Evolutionary conservation across 2,329 filamentous ascomycete genomes (phyloP).

Genomic region (Simplicillium aogashimaense): DNA sequence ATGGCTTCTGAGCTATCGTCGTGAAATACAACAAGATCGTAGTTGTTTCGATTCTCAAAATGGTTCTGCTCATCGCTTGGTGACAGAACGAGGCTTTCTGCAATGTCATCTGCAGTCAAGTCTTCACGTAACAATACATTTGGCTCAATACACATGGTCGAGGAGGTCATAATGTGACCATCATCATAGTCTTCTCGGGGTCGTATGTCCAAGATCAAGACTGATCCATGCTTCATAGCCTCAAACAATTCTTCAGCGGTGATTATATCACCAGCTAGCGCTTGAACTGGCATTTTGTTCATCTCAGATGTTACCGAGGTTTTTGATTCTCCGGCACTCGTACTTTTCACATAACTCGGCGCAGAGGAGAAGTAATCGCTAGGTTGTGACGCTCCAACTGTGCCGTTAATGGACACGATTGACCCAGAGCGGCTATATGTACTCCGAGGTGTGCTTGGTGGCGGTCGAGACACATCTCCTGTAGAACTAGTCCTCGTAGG

Average conservation of each 20-base stretch:
- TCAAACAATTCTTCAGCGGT: slow-evolving; percentile 60
- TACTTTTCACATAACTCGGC: too few species aligned
- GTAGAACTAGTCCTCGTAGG: slow-evolving; percentile 64
- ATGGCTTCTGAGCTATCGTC: slow-evolving; percentile 58
- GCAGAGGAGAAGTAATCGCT: too few species aligned
- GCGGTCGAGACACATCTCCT: slow-evolving; percentile 53
- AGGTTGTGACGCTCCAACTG: too few species aligned
- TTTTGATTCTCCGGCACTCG: too few species aligned
- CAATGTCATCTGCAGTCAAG: slow-evolving; percentile 50
- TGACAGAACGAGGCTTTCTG: slow-evolving; percentile 60
- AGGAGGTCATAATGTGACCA: slow-evolving; percentile 78
- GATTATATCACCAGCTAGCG: slow-evolving; percentile 49
- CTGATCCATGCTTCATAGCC: slow-evolving; percentile 51
- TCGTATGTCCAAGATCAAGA: slow-evolving; percentile 81
- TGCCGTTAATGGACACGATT: slow-evolving; percentile 24
- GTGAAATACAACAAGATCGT: slow-evolving; percentile 85
- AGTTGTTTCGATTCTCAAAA: slow-evolving; percentile 64
- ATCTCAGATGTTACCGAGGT: too few species aligned
- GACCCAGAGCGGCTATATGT: slow-evolving; percentile 53
- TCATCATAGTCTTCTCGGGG: slow-evolving; percentile 71
- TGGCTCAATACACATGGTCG: slow-evolving; percentile 85
- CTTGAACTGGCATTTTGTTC: slow-evolving; percentile 37
- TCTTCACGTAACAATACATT: slow-evolving; percentile 59
- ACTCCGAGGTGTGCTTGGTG: slow-evolving; percentile 53
- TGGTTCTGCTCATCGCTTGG: slow-evolving; percentile 65